phyloP scores from a whole-genome alignment of 805 yeast genomes.

The Starmerella powellii region DNA sequence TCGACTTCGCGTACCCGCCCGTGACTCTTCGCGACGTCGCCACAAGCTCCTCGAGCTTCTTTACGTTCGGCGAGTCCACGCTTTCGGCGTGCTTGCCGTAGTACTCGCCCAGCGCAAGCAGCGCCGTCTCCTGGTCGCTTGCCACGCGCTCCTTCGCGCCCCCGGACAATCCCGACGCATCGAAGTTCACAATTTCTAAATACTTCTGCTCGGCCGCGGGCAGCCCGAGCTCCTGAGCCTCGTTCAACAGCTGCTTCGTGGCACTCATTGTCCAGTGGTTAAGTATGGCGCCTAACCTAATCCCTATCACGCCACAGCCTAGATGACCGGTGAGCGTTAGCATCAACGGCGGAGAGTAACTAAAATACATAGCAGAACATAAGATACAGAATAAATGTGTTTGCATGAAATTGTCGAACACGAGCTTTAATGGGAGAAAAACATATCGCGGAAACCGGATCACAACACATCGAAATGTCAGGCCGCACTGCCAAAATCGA shows the following conservation, averaged over 20 bases:
- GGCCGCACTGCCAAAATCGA: too few species aligned
- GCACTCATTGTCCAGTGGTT: constrained; percentile 10
- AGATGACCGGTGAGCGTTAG: too few species aligned
- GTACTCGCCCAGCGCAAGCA: constrained; percentile 62
- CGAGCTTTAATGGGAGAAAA: too few species aligned
- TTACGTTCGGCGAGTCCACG: constrained; percentile 29
- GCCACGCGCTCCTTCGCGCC: constrained; percentile 33
- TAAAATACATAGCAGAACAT: too few species aligned
- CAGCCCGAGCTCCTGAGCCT: constrained; percentile 20
- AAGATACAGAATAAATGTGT: too few species aligned
- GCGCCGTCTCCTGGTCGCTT: constrained; percentile 54
- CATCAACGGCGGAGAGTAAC: too few species aligned
- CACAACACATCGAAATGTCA: too few species aligned
- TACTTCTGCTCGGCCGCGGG: constrained; percentile 18
- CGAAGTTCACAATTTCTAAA: constrained; percentile 18
- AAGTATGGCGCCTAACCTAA: too few species aligned
- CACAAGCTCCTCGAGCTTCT: constrained; percentile 49
- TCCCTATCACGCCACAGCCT: too few species aligned
- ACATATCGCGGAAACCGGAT: too few species aligned
- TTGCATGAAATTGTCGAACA: too few species aligned
- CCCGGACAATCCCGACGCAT: constrained; percentile 11
- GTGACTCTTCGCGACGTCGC: constrained; percentile 57
- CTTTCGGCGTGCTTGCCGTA: constrained; percentile 36
- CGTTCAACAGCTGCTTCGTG: constrained; percentile 28
- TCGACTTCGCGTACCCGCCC: constrained; percentile 77